These are phyloP conservation scores for Kokia cookei DNA, from an alignment of 441 rosid genomes.

Conservation along the genomic window DNA sequence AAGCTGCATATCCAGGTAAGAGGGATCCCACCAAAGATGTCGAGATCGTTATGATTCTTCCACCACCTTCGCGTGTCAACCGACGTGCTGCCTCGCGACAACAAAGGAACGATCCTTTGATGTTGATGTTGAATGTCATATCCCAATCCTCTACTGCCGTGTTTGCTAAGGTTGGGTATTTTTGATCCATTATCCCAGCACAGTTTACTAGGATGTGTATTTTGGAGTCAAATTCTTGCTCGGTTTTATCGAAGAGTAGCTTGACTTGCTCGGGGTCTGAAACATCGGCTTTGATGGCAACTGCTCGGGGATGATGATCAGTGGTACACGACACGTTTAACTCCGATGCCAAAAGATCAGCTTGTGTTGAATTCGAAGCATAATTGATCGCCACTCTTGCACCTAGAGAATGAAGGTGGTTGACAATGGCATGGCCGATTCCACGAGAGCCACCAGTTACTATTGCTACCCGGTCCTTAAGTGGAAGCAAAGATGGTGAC, in stretches of 20 bases:
- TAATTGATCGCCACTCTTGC: constrained; percentile 40
- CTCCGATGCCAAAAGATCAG: constrained; percentile 31
- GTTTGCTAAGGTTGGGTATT: constrained; percentile 34
- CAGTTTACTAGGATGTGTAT: constrained; percentile 36
- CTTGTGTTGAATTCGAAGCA: constrained; percentile 37
- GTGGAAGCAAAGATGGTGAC: constrained; percentile 23
- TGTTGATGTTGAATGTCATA: constrained; percentile 35
- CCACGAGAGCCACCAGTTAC: constrained; percentile 53
- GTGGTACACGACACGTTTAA: constrained; percentile 25
- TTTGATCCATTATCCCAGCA: constrained; percentile 40
- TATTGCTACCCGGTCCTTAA: constrained; percentile 38
- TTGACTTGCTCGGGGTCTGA: constrained; percentile 50
- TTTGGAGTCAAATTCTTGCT: constrained; percentile 31
- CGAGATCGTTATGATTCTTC: constrained; percentile 43
- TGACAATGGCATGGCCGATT: constrained; percentile 40
- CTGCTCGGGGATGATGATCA: constrained; percentile 20
- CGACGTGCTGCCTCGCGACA: constrained; percentile 43
- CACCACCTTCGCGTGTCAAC: constrained; percentile 35
- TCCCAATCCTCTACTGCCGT: constrained; percentile 49
- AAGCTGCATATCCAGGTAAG: constrained; percentile 47
- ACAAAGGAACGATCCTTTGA: constrained; percentile 51
- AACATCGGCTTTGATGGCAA: constrained; percentile 38
- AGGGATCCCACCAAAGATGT: constrained; percentile 34
- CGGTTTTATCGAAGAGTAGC: constrained; percentile 38
- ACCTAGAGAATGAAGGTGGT: constrained; percentile 43